phyloP scores from a whole-genome alignment of 441 rosid genomes.

The Jatropha podagrica region DNA sequence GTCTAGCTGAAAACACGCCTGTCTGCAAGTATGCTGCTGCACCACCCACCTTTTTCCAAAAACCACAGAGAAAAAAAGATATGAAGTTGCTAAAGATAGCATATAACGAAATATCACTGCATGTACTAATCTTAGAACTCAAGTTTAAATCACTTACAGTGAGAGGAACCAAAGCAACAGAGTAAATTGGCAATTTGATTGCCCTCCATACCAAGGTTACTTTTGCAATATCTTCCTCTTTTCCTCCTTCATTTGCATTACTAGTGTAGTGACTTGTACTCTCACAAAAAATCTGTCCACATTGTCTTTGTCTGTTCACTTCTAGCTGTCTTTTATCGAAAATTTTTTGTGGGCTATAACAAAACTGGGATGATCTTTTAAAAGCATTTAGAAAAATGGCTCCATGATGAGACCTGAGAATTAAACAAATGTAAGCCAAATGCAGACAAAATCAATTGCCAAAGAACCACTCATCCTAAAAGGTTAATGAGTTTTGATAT shows the following conservation, averaged over 20 bases:
- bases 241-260: conserved; percentile 22
- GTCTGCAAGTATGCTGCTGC: conserved; percentile 75
- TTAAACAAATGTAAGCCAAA: neutral
- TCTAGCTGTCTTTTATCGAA: conserved; percentile 9
- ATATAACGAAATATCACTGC: neutral
- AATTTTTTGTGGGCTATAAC: neutral
- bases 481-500: neutral
- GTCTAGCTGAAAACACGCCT: conserved; percentile 48
- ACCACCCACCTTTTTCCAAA: conserved; percentile 57
- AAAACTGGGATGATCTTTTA: conserved; percentile 11
- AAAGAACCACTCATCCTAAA: neutral
- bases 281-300: conserved; percentile 17
- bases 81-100: neutral
- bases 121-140: neutral
- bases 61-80: neutral
- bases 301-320: conserved; percentile 18
- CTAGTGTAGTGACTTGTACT: conserved; percentile 15
- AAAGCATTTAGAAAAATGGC: conserved; percentile 11
- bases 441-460: neutral
- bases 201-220: conserved; percentile 85
- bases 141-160: conserved; percentile 46
- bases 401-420: conserved; percentile 30
- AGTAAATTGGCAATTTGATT: conserved; percentile 75
- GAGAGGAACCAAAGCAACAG: conserved; percentile 89
- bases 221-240: conserved; percentile 46